A percentile compares a stretch with the other conserved stretches of the same genome.
Conservation (phyloP, 208 protist species). For the Leishmania martiniquensis region DNA sequence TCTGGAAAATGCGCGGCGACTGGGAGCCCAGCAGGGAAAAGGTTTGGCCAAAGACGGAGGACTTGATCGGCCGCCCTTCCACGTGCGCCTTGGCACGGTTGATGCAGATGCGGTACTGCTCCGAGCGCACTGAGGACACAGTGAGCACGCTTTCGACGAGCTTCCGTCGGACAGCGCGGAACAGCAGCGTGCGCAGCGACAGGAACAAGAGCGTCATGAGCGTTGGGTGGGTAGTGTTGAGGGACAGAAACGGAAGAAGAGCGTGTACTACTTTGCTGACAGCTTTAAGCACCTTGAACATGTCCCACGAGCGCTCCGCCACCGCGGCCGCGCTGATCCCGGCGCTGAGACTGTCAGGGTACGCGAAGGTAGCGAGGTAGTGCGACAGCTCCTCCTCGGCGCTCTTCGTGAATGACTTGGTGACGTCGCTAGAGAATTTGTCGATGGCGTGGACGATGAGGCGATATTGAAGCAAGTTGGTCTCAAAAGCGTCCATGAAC, state of each 20-base stretch:
- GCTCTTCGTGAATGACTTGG: constrained; percentile 56
- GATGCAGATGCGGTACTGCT: constrained; percentile 85
- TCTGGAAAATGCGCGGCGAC: constrained; percentile 84
- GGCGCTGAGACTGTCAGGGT: constrained; percentile 8
- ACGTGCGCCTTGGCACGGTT: constrained; percentile 76
- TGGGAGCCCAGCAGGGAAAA: constrained; percentile 67
- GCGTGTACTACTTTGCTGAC: constrained; percentile 74
- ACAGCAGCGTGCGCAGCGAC: constrained; percentile 64
- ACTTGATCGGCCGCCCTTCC: constrained; percentile 38
- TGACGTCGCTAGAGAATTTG: constrained; percentile 48
- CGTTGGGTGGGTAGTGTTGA: constrained; percentile 52
- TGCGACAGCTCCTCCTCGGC: constrained; percentile 43
- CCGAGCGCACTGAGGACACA: constrained; percentile 75
- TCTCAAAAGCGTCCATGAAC: constrained; percentile 28
- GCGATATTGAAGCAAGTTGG: constrained; percentile 35
- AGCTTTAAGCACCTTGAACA: constrained; percentile 64
- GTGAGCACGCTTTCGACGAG: constrained; percentile 71
- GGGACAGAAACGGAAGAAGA: constrained; percentile 77
- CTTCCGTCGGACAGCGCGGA: constrained; percentile 58
- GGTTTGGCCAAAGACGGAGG: constrained; percentile 92
- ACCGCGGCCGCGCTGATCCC: constrained; percentile 12
- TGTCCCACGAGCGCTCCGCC: constrained; percentile 45
- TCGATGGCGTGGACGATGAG: constrained; percentile 52
- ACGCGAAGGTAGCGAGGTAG: constrained; percentile 25
- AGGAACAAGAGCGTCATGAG: constrained; percentile 72